These are phyloP conservation scores for Ceratocystis variospora DNA, from an alignment of 2,329 filamentous ascomycete genomes.

Conservation along the genomic window DNA sequence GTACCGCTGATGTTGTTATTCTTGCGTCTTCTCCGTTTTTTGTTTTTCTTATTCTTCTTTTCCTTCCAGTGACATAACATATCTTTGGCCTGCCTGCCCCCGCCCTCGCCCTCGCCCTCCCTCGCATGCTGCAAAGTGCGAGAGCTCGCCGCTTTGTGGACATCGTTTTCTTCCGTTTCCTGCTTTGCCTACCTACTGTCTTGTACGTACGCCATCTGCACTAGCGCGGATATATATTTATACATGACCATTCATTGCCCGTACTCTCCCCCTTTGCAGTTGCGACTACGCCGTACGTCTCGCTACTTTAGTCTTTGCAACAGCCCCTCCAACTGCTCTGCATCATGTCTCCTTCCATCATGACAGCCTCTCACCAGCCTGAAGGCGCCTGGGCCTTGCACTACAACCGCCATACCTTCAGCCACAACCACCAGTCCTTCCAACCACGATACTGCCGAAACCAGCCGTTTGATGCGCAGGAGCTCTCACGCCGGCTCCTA, in stretches of 20 bases:
- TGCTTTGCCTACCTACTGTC: background rate
- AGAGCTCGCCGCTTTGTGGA: too few relatives aligned
- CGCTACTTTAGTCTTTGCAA: background rate
- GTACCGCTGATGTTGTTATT: background rate
- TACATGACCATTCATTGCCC: too few relatives aligned
- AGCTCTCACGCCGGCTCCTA: conserved; percentile 40
- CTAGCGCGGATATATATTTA: too few relatives aligned
- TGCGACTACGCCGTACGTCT: too few relatives aligned
- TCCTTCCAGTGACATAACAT: background rate
- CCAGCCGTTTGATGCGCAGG: conserved; percentile 38
- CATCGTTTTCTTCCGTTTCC: background rate
- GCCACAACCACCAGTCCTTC: conserved; percentile 20
- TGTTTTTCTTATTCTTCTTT: background rate
- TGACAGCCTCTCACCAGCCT: conserved; percentile 12
- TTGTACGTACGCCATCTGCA: too few relatives aligned
- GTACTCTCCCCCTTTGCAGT: too few relatives aligned
- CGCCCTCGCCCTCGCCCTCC: too few relatives aligned
- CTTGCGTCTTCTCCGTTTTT: background rate
- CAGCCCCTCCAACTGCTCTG: background rate
- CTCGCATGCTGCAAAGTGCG: background rate
- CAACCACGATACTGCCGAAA: conserved; percentile 19
- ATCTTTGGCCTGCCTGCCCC: background rate
- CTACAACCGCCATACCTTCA: conserved; percentile 14
- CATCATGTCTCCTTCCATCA: background rate
- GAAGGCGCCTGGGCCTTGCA: background rate